Base-by-base conservation (phyloP, 2,329 filamentous ascomycete species). In the Lachnellula hyalina region DNA sequence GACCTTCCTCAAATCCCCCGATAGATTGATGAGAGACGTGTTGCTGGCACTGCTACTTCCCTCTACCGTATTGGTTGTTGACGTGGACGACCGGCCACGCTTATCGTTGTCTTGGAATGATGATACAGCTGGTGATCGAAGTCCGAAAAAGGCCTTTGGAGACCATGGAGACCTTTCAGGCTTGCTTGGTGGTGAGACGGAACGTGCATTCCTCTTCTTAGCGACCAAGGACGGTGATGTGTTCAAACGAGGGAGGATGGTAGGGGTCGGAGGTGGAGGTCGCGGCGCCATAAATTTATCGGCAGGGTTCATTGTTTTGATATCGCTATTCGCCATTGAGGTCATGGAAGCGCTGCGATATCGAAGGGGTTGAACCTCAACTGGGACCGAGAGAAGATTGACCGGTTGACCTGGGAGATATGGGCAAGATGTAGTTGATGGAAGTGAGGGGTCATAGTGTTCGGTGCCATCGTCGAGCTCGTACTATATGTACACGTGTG, bases 371-470 rank as follows among this genome's bases (percentile, higher is more conserved):
- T 80, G 79, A 40, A 77, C 66, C 69, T 96, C 87, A 35, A 83
- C 75, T 14, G 93, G 93, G 11, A 97, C 83, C 52, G 88, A 84
- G 53, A 97, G 75, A 14, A 90, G 82, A 72, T 97, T 96, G 68
- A 96, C 83, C 2, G 81, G 81, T 71, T 96, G 93, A 14, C 93
- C 93, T 3, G 93, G 93, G 25, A 96, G 79, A 60, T 93, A 84
- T 36, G 93, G 91, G 67, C 93, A 97, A 44, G 81, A 74, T 2
- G 83, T 91, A 1, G 92, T 96, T 11, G 81, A 85, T 17, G 88
- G 86, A 63, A 87, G 77, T 2, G 82, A 74, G 28, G 85, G 76
- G 68, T 96, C 90, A 69, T 90, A 84, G 50, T 82, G 84, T 71
- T 96, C 92, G 35, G 84, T 77, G 47, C 86, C 84, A 62, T 86